Evolutionary conservation across 805 yeast genomes (phyloP).

Genomic region (Maudiozyma serrabonitensis): DNA sequence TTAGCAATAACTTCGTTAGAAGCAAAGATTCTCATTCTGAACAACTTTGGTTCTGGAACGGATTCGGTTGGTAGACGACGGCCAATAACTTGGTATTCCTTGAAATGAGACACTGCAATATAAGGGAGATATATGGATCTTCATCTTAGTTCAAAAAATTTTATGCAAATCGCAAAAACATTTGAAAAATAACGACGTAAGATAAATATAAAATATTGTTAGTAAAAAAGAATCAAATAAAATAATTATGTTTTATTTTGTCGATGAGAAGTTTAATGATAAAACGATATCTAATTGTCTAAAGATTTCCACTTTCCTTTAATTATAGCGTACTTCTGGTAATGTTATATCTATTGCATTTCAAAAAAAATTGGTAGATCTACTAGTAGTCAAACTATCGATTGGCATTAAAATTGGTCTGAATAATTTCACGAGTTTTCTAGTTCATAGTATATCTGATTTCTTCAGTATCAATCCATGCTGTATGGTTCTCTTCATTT

Average conservation of each 20-base stretch:
- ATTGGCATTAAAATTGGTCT: too few species aligned
- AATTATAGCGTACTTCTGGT: neutral
- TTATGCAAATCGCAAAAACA: neutral
- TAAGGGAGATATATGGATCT: neutral
- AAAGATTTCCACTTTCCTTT: too few species aligned
- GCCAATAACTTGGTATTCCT: conserved; percentile 99
- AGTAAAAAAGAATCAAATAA: neutral
- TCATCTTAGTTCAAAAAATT: neutral
- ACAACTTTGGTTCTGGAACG: conserved; percentile 99
- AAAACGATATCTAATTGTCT: neutral
- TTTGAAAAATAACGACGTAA: neutral
- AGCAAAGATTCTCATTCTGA: conserved; percentile 99
- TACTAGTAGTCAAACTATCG: neutral
- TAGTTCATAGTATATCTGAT: too few species aligned
- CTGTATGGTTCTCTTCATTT: neutral
- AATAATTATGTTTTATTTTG: neutral
- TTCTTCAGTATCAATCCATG: neutral
- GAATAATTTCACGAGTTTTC: too few species aligned
- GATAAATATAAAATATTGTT: neutral
- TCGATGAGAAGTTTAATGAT: neutral
- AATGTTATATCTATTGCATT: neutral
- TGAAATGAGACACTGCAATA: conserved; percentile 75
- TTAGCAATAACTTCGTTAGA: conserved; percentile 98
- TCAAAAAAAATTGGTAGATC: neutral
- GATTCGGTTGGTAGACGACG: conserved; percentile 99